Conservation (phyloP, 2,329 filamentous ascomycete species). For the Fusarium sp. region DNA sequence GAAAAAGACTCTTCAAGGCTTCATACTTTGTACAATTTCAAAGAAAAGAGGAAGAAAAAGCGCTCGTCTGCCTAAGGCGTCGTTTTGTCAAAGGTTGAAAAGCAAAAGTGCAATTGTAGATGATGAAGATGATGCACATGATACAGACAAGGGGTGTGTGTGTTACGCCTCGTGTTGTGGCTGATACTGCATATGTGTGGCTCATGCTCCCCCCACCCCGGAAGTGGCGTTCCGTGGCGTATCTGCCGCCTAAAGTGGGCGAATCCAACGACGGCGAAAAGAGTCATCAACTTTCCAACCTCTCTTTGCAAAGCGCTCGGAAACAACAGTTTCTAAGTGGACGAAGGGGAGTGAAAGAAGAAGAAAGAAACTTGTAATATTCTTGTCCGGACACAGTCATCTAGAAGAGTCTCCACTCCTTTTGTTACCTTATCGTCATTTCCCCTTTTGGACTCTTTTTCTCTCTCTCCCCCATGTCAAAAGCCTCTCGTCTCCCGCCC, state of each 20-base stretch:
- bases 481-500: neutral
- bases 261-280: conserved; percentile 31
- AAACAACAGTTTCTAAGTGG: neutral
- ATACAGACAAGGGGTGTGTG: neutral
- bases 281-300: conserved; percentile 26
- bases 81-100: neutral
- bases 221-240: conserved; percentile 6
- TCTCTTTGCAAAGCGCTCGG: neutral
- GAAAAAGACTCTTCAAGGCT: conserved; percentile 1
- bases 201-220: neutral
- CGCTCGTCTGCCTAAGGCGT: neutral
- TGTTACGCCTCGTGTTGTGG: conserved; percentile 11
- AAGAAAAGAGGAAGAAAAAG: too few species aligned
- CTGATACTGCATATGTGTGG: neutral
- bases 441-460: neutral
- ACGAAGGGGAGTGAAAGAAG: neutral
- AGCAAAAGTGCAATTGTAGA: neutral
- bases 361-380: neutral
- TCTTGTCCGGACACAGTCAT: neutral
- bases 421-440: neutral
- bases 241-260: conserved; percentile 27
- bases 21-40: conserved; percentile 14
- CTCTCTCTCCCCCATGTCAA: neutral
- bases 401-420: neutral
- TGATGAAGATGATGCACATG: conserved; percentile 16